Evolutionary conservation across 768 basidiomycete genomes (phyloP).

Genomic region (Suillus decipiens): DNA sequence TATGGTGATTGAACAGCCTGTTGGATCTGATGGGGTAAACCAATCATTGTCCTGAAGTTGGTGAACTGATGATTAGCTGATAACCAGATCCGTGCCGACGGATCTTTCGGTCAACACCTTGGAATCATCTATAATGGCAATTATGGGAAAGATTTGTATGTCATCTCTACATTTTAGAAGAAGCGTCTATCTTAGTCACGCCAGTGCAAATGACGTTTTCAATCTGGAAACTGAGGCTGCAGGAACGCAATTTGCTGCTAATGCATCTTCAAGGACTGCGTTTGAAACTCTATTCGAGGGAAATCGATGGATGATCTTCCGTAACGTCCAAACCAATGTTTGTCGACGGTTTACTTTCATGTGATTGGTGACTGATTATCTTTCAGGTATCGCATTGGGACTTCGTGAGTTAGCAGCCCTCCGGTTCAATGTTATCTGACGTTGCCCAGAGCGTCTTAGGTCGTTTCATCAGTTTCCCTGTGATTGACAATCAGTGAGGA

Average conservation of each 20-base stretch:
- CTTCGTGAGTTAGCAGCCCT: conserved; percentile 47
- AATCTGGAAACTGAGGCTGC: conserved; percentile 60
- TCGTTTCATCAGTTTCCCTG: conserved; percentile 69
- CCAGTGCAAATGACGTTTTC: conserved; percentile 63
- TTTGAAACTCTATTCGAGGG: conserved; percentile 60
- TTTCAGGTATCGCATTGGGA: conserved; percentile 59
- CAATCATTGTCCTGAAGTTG: neutral
- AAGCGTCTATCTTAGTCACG: neutral
- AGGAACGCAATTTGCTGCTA: conserved; percentile 58
- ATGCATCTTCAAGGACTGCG: conserved; percentile 42
- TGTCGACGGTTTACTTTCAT: neutral
- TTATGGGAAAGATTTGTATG: conserved; percentile 57
- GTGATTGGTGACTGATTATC: neutral
- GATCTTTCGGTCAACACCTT: conserved; percentile 44
- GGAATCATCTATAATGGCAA: conserved; percentile 78
- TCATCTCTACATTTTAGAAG: conserved; percentile 7
- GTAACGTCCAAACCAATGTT: conserved; percentile 54
- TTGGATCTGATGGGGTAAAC: conserved; percentile 61
- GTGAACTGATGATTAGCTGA: neutral
- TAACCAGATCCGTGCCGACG: conserved; percentile 25
- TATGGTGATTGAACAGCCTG: conserved; percentile 46
- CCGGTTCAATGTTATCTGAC: conserved; percentile 8
- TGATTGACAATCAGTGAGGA: conserved; percentile 46
- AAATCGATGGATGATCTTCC: conserved; percentile 70
- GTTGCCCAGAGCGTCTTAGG: conserved; percentile 56